Conservation (phyloP, 331 rosid species). For the Saraca asoca region DNA sequence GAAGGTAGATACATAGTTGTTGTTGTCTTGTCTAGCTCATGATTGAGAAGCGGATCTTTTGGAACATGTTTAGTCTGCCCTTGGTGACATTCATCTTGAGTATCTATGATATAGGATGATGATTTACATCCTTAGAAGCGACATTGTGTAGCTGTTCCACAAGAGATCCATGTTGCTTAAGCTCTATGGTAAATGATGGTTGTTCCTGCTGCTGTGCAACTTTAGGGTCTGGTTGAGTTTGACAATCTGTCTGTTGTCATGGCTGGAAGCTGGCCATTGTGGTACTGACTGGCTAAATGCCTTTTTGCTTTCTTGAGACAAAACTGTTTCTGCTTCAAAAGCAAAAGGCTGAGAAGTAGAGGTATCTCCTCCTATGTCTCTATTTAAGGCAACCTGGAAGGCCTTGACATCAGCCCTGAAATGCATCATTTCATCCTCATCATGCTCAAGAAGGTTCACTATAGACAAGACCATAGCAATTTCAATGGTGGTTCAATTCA, state of each 20-base stretch:
- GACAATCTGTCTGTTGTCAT: slow-evolving; percentile 52
- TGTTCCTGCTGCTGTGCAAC: slow-evolving; percentile 53
- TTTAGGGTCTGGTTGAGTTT: slow-evolving; percentile 57
- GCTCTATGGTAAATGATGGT: slow-evolving; percentile 58
- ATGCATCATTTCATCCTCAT: slow-evolving; percentile 91
- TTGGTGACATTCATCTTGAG: slow-evolving; percentile 58
- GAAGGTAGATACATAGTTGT: slow-evolving; percentile 81
- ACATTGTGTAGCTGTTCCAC: slow-evolving; percentile 54
- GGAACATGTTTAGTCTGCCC: slow-evolving; percentile 47
- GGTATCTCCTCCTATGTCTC: slow-evolving; percentile 74
- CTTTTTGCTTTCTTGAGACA: slow-evolving; percentile 57
- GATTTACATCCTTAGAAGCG: slow-evolving; percentile 46
- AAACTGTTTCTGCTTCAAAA: slow-evolving; percentile 53
- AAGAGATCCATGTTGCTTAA: slow-evolving; percentile 49
- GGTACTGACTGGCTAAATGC: slow-evolving; percentile 57
- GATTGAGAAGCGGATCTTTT: slow-evolving; percentile 43
- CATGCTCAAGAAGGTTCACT: slow-evolving; percentile 88
- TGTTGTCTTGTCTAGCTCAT: slow-evolving; percentile 50
- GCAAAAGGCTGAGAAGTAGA: slow-evolving; percentile 57
- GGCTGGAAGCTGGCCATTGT: slow-evolving; percentile 41
- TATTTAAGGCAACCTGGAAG: slow-evolving; percentile 78
- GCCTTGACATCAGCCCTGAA: slow-evolving; percentile 88
- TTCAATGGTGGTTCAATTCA: no score
- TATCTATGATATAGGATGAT: slow-evolving; percentile 48
- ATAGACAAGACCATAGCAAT: slow-evolving; percentile 74